Evolutionary conservation across 2,329 filamentous ascomycete genomes (phyloP), one percentile per base, ranked within the genome.

Genomic region (Beauveria caledonica): DNA sequence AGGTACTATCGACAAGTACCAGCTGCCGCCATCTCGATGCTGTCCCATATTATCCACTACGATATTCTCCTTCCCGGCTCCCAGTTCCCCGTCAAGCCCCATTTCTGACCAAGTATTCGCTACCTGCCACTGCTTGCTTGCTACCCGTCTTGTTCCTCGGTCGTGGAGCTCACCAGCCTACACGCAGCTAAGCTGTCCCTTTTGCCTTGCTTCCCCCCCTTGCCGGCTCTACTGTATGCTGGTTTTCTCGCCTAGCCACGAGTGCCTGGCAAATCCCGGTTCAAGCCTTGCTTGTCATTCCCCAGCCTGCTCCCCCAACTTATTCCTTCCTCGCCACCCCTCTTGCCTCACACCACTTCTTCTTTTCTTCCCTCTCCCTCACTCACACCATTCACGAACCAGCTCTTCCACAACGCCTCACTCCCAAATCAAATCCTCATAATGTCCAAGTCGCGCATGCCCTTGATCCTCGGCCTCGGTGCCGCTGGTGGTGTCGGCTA

Each of bases 401-500:
- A 40, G 17, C 54, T 36, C 27, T 10, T 23, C 10, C 39, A 7
- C 7, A 45, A 8, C 23, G n/a, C 10, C 19, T 51, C 55, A 50
- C n/a, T 10, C 6, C 17, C 54, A 44, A 10, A 29, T 56, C 54
- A 63, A 56, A 21, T 15, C 25, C 9, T 66, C 64, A 74, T 53
- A 65, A 82, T 81, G 78, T 78, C 77, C 65, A 73, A 70, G 63
- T 79, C 79, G 54, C 75, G 75, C 66, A 66, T 74, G 46, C 79
- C 80, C 66, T 66, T 79, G 65, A 69, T 78, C 67, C 70, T 87
- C 67, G 88, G 86, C 67, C 75, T 85, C 66, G 83, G 80, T 62
- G 85, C 84, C 65, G 87, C 82, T 36, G 84, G 83, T 68, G 88
- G 86, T 65, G 78, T 86, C 62, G 91, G 89, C 48, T 97, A 96